Conservation (phyloP, 495 filamentous ascomycete genomes). For the Haplographium delicatum region DNA sequence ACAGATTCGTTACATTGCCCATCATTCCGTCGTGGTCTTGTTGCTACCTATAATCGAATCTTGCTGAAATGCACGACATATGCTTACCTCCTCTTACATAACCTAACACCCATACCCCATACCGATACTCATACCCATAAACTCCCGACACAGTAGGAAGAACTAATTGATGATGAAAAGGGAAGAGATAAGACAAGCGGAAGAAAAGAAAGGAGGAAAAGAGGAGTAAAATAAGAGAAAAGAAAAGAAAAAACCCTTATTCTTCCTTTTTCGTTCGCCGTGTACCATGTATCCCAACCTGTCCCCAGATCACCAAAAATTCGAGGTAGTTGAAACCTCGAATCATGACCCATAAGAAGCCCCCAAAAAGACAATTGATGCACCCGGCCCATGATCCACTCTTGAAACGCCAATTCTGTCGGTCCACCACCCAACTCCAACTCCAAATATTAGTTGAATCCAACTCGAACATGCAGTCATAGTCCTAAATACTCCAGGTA, state of each 20-base stretch:
- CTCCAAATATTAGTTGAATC: constrained; percentile 11
- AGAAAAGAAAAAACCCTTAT: neutral
- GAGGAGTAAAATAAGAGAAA: neutral
- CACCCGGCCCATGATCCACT: too few species aligned
- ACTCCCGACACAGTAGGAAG: neutral
- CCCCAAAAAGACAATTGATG: neutral
- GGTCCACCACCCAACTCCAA: constrained; percentile 14
- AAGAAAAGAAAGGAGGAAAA: too few species aligned
- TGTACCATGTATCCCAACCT: neutral
- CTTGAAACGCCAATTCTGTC: neutral
- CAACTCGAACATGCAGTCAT: too few species aligned
- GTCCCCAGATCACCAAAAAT: neutral
- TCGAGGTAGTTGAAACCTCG: neutral
- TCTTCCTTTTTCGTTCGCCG: neutral
- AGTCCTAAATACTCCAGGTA: too few species aligned
- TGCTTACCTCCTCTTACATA: neutral
- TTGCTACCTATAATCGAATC: neutral
- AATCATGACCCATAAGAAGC: neutral
- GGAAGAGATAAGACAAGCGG: neutral
- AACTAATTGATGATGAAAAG: neutral
- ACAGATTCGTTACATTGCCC: neutral
- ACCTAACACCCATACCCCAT: neutral
- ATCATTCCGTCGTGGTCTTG: neutral
- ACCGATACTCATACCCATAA: neutral
- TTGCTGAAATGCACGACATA: constrained; percentile 2